A percentile compares a stretch with the other conserved stretches of the same genome.
Evolutionary conservation across 257 asterid genomes (phyloP).

Genomic region (Nicotiana knightiana): DNA sequence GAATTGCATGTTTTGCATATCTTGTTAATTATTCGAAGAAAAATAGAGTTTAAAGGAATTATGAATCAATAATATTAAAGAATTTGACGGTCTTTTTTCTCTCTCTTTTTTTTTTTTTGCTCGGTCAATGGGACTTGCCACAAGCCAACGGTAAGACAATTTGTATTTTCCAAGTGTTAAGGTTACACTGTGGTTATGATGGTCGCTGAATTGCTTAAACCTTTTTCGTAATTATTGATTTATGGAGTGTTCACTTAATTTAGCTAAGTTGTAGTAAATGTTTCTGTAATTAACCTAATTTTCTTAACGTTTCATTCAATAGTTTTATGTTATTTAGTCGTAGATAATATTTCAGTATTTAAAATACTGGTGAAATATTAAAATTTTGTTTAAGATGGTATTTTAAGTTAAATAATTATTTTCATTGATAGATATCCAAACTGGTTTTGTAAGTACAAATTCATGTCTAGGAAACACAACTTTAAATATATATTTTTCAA

Average conservation of each 20-base stretch:
- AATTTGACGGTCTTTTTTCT: background rate
- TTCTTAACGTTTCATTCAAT: background rate
- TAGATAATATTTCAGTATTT: background rate
- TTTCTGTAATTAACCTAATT: too few relatives aligned
- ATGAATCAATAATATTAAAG: background rate
- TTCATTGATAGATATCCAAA: background rate
- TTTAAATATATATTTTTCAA: background rate
- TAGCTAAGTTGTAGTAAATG: background rate
- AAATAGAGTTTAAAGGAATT: background rate
- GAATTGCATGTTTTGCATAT: background rate
- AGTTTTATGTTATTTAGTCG: background rate
- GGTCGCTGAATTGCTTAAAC: background rate
- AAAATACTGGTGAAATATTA: background rate
- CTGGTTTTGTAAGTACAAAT: background rate
- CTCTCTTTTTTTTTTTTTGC: background rate
- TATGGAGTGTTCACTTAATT: background rate
- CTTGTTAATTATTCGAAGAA: background rate
- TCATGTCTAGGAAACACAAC: background rate
- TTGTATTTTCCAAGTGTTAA: background rate
- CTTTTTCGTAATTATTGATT: background rate
- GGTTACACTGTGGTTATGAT: background rate
- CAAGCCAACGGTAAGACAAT: background rate
- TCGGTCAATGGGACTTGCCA: background rate
- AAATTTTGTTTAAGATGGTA: too few relatives aligned
- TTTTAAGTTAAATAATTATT: background rate